phyloP scores from a whole-genome alignment of 345 rosid genomes.

The Lumnitzera racemosa region DNA sequence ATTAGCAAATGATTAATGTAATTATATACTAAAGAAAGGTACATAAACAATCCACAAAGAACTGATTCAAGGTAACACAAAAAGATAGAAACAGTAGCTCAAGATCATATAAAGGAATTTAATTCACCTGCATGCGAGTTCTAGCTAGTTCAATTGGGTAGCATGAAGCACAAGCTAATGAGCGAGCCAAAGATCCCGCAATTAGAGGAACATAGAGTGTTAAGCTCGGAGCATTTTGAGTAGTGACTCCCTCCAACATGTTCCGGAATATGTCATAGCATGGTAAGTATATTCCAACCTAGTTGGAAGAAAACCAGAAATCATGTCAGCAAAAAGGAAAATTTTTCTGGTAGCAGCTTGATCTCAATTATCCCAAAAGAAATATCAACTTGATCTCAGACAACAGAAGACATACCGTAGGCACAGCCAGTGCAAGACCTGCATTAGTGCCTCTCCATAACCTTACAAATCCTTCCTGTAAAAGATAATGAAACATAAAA shows the following conservation, averaged over 20 bases:
- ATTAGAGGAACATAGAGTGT: slow-evolving; percentile 58
- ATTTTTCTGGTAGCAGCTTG: background rate
- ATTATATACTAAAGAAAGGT: too few relatives aligned
- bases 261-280: slow-evolving; percentile 83
- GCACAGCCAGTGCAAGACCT: slow-evolving; percentile 86
- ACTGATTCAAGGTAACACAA: too few relatives aligned
- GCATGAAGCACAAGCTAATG: slow-evolving; percentile 85
- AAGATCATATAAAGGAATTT: background rate
- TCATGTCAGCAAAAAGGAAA: slow-evolving; percentile 3
- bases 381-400: background rate
- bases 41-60: too few relatives aligned
- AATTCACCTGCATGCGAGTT: slow-evolving; percentile 93
- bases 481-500: background rate
- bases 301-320: slow-evolving; percentile 8
- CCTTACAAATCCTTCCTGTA: slow-evolving; percentile 84
- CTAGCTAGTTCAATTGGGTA: slow-evolving; percentile 96
- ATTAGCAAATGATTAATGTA: too few relatives aligned
- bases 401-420: slow-evolving; percentile 45
- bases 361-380: background rate
- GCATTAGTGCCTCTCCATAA: slow-evolving; percentile 99
- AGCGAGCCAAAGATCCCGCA: slow-evolving; percentile 85
- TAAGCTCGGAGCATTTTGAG: slow-evolving; percentile 36
- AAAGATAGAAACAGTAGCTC: too few relatives aligned
- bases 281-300: slow-evolving; percentile 97
- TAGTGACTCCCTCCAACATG: slow-evolving; percentile 56